Conservation (phyloP, 352 stramenopile genomes). For the Albugo candida region DNA sequence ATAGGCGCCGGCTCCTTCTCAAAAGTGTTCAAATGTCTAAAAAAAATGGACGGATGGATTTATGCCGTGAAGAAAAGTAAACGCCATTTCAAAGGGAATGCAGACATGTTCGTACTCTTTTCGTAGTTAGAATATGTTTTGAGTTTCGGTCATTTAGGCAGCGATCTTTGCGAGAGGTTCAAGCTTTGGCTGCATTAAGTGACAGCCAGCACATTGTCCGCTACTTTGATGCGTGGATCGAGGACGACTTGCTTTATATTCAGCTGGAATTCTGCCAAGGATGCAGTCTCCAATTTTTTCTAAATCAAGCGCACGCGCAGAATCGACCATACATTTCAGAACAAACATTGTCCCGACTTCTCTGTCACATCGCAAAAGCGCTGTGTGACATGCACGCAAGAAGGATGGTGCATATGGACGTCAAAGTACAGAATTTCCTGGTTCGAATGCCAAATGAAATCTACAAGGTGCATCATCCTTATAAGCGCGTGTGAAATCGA, state of each 20-base stretch:
- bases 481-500: not conserved
- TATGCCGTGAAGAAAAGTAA: constrained; percentile 82
- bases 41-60: constrained; percentile 73
- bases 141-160: constrained; percentile 17
- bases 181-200: constrained; percentile 60
- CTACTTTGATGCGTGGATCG: constrained; percentile 79
- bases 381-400: constrained; percentile 66
- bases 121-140: not conserved
- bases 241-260: constrained; percentile 77
- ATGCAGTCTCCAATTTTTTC: constrained; percentile 37
- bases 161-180: constrained; percentile 58
- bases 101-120: constrained; percentile 44
- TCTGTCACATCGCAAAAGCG: constrained; percentile 55
- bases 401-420: constrained; percentile 78
- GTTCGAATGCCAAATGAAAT: constrained; percentile 24
- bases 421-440: constrained; percentile 74
- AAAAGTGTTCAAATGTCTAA: constrained; percentile 72
- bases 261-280: constrained; percentile 56
- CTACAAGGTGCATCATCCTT: constrained; percentile 35
- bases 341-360: constrained; percentile 43
- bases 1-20: constrained; percentile 73
- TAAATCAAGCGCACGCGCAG: constrained; percentile 40
- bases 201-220: constrained; percentile 58
- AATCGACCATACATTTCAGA: constrained; percentile 25
- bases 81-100: constrained; percentile 54